These are phyloP conservation scores for Colletotrichum cordylinicola DNA, from an alignment of 2,329 filamentous ascomycete genomes.

Conservation along the genomic window DNA sequence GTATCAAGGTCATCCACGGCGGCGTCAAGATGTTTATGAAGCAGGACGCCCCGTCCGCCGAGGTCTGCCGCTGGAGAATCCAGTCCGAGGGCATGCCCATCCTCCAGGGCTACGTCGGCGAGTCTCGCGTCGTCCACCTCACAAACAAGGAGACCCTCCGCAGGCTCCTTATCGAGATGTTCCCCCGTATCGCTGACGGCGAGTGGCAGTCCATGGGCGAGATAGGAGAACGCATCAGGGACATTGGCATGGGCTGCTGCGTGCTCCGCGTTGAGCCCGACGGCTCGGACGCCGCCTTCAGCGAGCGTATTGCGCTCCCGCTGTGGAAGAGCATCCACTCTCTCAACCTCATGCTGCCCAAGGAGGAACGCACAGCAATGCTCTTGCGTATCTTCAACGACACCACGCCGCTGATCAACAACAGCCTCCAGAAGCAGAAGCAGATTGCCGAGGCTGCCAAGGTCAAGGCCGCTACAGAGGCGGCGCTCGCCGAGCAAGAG, in stretches of 20 bases:
- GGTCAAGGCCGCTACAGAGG: slow-evolving; percentile 35
- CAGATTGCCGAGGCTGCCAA: slow-evolving; percentile 37
- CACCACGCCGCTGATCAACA: slow-evolving; percentile 81
- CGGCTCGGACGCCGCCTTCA: slow-evolving; percentile 62
- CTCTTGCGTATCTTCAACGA: slow-evolving; percentile 91
- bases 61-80: slow-evolving; percentile 92
- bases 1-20: slow-evolving; percentile 94
- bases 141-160: slow-evolving; percentile 80
- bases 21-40: slow-evolving; percentile 99
- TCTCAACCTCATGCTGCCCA: slow-evolving; percentile 96
- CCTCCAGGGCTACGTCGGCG: slow-evolving; percentile 87
- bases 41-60: slow-evolving; percentile 86
- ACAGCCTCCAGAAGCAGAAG: slow-evolving; percentile 56
- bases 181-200: slow-evolving; percentile 82
- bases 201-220: slow-evolving; percentile 81
- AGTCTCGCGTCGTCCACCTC: slow-evolving; percentile 76
- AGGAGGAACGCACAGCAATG: slow-evolving; percentile 95
- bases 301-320: slow-evolving; percentile 85
- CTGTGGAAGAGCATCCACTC: slow-evolving; percentile 93
- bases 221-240: slow-evolving; percentile 82
- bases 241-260: slow-evolving; percentile 89
- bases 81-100: slow-evolving; percentile 94
- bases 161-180: slow-evolving; percentile 92
- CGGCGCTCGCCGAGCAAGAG: slow-evolving; percentile 24
- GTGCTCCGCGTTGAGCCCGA: slow-evolving; percentile 84